Percentiles rank a stretch among this genome's conserved stretches.
Evolutionary conservation across 192 early-diverging fungal genomes (phyloP).

Genomic region (Allomyces macrogynus): DNA sequence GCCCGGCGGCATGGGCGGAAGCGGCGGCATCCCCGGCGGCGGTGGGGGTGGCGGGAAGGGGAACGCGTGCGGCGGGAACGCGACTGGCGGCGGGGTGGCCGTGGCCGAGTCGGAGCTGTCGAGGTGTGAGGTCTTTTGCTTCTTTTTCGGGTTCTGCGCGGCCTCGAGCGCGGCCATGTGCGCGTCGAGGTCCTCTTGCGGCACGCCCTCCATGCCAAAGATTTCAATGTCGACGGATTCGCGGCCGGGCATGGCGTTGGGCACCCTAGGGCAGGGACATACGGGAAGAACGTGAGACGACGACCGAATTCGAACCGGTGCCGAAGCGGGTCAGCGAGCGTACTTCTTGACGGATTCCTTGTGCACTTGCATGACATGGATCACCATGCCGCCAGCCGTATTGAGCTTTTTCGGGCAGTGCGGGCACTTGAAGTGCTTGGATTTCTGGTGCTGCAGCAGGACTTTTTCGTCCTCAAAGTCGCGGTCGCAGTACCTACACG

Average conservation of each 20-base stretch:
- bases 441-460: conserved; percentile 76
- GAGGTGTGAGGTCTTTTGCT: background rate
- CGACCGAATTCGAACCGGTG: too few species aligned
- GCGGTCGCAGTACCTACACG: conserved; percentile 70
- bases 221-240: conserved; percentile 78
- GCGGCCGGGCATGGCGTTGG: conserved; percentile 64
- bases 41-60: background rate
- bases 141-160: background rate
- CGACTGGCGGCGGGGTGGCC: background rate
- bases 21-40: background rate
- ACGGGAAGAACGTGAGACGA: too few species aligned
- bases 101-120: background rate
- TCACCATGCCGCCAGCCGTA: conserved; percentile 72
- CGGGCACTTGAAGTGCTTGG: conserved; percentile 84
- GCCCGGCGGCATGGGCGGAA: background rate
- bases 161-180: conserved; percentile 22
- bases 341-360: conserved; percentile 63
- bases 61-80: background rate
- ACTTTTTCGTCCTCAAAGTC: conserved; percentile 92
- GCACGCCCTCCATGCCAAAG: conserved; percentile 86
- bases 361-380: conserved; percentile 84
- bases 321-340: conserved; percentile 3
- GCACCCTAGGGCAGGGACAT: conserved; percentile 32
- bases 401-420: conserved; percentile 67
- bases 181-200: conserved; percentile 49